Percentiles rank a stretch among this genome's conserved stretches.
These are phyloP conservation scores for Colletotrichum spaethianum DNA, from an alignment of 2,329 filamentous ascomycete genomes.

Conservation along the genomic window DNA sequence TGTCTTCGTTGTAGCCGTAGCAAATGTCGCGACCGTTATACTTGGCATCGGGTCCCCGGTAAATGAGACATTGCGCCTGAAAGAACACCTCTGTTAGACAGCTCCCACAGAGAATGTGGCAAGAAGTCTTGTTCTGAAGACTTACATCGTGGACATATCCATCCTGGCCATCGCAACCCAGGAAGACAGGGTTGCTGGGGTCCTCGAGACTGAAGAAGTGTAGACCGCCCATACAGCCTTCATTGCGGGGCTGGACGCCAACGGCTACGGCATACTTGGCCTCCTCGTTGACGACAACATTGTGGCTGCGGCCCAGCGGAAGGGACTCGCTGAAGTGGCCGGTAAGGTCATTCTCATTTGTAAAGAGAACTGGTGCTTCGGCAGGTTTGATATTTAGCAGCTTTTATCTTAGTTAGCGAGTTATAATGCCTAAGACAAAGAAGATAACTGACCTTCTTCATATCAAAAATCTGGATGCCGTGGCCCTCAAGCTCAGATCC, in stretches of 20 bases:
- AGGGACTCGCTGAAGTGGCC: constrained; percentile 48
- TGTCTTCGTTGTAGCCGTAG: constrained; percentile 68
- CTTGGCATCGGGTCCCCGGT: constrained; percentile 62
- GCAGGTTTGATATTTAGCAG: constrained; percentile 58
- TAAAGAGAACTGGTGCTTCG: constrained; percentile 48
- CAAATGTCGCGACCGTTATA: constrained; percentile 65
- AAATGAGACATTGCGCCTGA: constrained; percentile 68
- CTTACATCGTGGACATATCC: constrained; percentile 68
- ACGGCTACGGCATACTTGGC: constrained; percentile 59
- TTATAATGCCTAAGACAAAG: background rate
- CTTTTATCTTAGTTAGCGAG: constrained; percentile 22
- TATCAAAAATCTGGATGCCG: constrained; percentile 73
- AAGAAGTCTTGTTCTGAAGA: background rate
- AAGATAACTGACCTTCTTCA: constrained; percentile 57
- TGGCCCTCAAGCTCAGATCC: constrained; percentile 60
- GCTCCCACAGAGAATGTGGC: too few species aligned
- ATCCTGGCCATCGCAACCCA: constrained; percentile 66
- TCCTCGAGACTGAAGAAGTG: constrained; percentile 69
- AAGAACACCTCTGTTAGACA: constrained; percentile 40
- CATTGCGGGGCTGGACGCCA: constrained; percentile 51
- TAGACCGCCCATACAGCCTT: constrained; percentile 62
- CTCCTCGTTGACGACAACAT: constrained; percentile 64
- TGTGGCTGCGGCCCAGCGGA: constrained; percentile 60
- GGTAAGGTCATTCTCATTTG: constrained; percentile 48
- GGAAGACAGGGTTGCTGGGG: constrained; percentile 63